Evolutionary conservation across 257 asterid genomes (phyloP), one percentile per base, ranked within the genome.

Genomic region (Buddleja alternifolia): DNA sequence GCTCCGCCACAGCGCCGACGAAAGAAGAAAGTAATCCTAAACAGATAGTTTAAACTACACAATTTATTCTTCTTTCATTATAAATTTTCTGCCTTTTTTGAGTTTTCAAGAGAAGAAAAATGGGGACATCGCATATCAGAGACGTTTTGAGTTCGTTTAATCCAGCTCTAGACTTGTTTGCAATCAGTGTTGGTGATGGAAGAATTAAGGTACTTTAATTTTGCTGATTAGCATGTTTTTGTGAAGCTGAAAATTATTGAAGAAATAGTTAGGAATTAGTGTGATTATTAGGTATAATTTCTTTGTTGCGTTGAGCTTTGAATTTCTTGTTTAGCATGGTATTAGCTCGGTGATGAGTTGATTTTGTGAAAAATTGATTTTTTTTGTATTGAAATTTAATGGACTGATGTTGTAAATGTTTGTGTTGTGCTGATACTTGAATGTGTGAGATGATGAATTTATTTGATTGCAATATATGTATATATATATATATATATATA

Each of bases 101-200:
- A 63, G 67, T 12, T 66, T 61, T 58, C 68, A 57, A 75, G 54
- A 65, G 36, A 67, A 34, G 21, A 51, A 56, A 39, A 44, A 83
- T 90, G 96, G 85, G 74, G 16, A 69, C 97, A 14, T 66, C 94
- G 15, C 67, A 82, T 73, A 85, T 93, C 34, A 85, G 95, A 56
- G 96, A 86, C 58, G 54, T 88, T 56, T 72, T 90, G 59, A 86
- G 88, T 66, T 82, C 92, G 61, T 93, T 93, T 39, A 90, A 85
- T 81, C 96, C 97, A 1, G 54, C 80, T 41, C 21, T 88, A 67
- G 95, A 93, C 82, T 78, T 86, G 71, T 77, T 93, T 44, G 94
- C 95, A 36, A 77, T 90, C 46, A 79, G 81, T 59, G 34, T 80
- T 15, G 97, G 95, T 21, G 98, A 93, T 75, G 98, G 97, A 57